Evolutionary conservation across 768 basidiomycete species (phyloP).

Genomic region (Termitomyces sp.): DNA sequence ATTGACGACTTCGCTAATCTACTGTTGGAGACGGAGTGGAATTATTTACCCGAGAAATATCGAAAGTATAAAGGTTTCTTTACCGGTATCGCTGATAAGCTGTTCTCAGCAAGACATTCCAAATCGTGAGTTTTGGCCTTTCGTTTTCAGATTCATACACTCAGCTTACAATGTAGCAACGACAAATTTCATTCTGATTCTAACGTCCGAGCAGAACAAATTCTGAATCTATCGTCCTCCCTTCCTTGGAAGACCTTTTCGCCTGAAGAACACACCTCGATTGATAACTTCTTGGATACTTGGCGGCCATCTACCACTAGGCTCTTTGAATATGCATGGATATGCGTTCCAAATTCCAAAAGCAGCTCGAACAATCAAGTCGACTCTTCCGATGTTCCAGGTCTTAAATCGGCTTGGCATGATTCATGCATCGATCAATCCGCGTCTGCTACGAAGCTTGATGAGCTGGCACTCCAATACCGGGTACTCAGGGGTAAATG

Average conservation of each 20-base stretch:
- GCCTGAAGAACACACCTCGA: not conserved
- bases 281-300: not conserved
- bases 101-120: not conserved
- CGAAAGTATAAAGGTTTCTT: conserved; percentile 5
- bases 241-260: conserved; percentile 8
- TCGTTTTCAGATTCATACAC: not conserved
- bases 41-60: not conserved
- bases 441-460: conserved; percentile 3
- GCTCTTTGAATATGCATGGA: conserved; percentile 5
- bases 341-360: not conserved
- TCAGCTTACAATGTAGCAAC: not conserved
- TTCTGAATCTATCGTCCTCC: not conserved
- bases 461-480: conserved; percentile 7
- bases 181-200: not conserved
- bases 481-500: conserved; percentile 11
- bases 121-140: not conserved
- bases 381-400: not conserved
- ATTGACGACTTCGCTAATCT: conserved; percentile 3
- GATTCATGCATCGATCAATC: not conserved
- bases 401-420: conserved; percentile 5
- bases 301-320: conserved; percentile 6
- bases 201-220: not conserved
- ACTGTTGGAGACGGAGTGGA: not conserved
- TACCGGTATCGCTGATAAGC: not conserved
- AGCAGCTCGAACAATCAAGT: not conserved